Percentiles rank a stretch among this genome's conserved stretches.
Conservation (phyloP, 129 eudicot genomes). For the Chrysanthemum seticuspe region DNA sequence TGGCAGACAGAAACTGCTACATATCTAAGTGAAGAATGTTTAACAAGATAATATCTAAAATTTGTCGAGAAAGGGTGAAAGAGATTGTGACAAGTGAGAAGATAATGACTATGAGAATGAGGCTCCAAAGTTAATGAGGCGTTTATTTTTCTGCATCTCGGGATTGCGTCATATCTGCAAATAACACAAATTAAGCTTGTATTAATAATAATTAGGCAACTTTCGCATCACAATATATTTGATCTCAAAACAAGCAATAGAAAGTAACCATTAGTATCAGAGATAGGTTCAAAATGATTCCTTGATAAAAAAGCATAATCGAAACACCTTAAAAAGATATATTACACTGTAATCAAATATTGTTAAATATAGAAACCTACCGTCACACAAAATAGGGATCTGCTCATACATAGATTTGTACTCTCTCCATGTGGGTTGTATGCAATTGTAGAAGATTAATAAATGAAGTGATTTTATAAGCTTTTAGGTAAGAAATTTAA, state of each 20-base stretch:
- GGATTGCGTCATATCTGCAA: constrained; percentile 2
- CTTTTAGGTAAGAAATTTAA: no score
- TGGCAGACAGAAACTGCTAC: background rate
- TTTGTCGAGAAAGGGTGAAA: background rate
- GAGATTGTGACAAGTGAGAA: background rate
- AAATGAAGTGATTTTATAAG: no score
- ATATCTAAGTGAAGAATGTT: background rate
- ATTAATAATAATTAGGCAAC: background rate
- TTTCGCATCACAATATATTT: background rate
- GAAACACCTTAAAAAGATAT: background rate
- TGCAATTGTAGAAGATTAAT: background rate
- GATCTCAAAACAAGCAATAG: background rate
- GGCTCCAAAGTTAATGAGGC: background rate
- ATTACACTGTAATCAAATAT: background rate
- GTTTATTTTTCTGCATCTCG: background rate
- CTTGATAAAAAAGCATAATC: background rate
- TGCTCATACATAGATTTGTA: no score
- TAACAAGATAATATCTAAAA: background rate
- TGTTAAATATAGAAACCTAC: background rate
- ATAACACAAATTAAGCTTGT: background rate
- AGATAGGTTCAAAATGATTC: background rate
- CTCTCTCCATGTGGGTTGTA: background rate
- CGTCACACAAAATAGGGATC: background rate
- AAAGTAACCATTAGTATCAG: no score
- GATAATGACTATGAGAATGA: background rate